Percentiles rank a stretch among this genome's conserved stretches.
Conservation (phyloP, 2,329 filamentous ascomycete genomes). For the Aspergillus brunneoviolaceus region DNA sequence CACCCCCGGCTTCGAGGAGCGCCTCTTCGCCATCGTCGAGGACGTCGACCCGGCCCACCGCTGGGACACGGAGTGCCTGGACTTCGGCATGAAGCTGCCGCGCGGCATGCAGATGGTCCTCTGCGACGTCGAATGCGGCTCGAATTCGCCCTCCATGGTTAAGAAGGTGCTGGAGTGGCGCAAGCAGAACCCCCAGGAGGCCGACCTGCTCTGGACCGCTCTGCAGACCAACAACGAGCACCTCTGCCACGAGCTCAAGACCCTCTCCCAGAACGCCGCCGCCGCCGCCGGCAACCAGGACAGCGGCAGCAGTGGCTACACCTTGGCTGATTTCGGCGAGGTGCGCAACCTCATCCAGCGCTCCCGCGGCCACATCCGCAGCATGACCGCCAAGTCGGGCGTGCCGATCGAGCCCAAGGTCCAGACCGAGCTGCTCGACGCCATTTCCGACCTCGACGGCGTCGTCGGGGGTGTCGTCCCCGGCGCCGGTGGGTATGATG, state of each 20-base stretch:
- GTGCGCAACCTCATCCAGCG: conserved; percentile 53
- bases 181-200: conserved; percentile 60
- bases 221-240: conserved; percentile 73
- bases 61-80: conserved; percentile 80
- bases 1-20: conserved; percentile 63
- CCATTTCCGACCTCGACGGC: conserved; percentile 67
- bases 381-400: conserved; percentile 70
- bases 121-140: conserved; percentile 95
- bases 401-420: conserved; percentile 87
- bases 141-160: conserved; percentile 92
- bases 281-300: neutral
- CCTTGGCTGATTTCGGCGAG: conserved; percentile 39
- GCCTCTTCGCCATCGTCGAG: conserved; percentile 66
- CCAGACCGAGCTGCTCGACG: conserved; percentile 83
- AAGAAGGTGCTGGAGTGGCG: conserved; percentile 86
- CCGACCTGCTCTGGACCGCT: conserved; percentile 69
- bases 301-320: conserved; percentile 40
- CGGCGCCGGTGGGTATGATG: conserved; percentile 91
- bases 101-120: conserved; percentile 75
- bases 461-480: conserved; percentile 91
- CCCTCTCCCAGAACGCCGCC: conserved; percentile 46
- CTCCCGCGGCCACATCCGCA: conserved; percentile 63
- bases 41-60: conserved; percentile 48
- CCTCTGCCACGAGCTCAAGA: conserved; percentile 64
- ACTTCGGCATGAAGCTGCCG: conserved; percentile 70